phyloP scores from a whole-genome alignment of 2,329 filamentous ascomycete species.

The Exserohilum rostratum region DNA sequence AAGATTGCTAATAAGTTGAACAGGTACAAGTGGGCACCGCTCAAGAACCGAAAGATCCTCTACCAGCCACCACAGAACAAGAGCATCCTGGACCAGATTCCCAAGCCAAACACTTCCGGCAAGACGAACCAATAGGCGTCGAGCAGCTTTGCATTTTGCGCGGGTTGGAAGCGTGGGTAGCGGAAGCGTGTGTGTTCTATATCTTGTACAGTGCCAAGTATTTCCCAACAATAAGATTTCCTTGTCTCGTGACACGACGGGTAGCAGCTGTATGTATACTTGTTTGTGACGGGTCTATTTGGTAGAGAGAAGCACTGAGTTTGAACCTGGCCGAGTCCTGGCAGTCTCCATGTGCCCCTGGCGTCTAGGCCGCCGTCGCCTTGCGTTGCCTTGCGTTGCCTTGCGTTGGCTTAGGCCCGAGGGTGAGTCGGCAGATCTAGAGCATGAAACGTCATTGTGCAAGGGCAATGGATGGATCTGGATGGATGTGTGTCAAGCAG shows the following conservation, averaged over 20 bases:
- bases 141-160: slow-evolving; percentile 24
- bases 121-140: slow-evolving; percentile 43
- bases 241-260: slow-evolving; percentile 11
- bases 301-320: background rate
- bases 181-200: slow-evolving; percentile 47
- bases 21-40: slow-evolving; percentile 92
- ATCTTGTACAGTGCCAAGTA: slow-evolving; percentile 49
- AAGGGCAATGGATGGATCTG: background rate
- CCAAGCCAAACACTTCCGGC: slow-evolving; percentile 39
- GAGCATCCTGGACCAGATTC: slow-evolving; percentile 38
- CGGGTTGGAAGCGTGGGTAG: slow-evolving; percentile 27
- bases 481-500: background rate
- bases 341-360: too few species aligned
- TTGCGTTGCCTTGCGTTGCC: too few species aligned
- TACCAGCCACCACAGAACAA: slow-evolving; percentile 73
- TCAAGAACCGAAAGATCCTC: slow-evolving; percentile 94
- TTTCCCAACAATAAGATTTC: slow-evolving; percentile 42
- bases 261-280: background rate
- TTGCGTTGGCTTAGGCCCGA: too few species aligned
- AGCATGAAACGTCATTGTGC: background rate
- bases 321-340: background rate
- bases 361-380: too few species aligned
- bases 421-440: background rate
- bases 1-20: slow-evolving; percentile 33
- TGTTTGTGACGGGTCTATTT: background rate